Base-by-base conservation (phyloP, 2,329 filamentous ascomycete genomes). In the Fusarium vanettenii region DNA sequence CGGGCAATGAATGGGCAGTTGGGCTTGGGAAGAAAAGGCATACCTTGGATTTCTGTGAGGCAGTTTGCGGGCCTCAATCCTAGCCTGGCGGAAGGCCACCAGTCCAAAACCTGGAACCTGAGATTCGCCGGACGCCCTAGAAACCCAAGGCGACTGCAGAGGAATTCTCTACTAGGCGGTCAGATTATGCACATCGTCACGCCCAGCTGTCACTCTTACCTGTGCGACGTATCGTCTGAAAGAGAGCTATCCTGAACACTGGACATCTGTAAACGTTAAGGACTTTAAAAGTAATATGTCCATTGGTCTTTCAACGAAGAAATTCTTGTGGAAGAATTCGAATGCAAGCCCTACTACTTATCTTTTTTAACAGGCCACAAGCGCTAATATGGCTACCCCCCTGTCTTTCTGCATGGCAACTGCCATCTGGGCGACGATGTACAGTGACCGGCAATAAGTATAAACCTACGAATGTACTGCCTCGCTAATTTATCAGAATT, bases 91-190 rank as follows among this genome's bases (percentile, higher is more conserved):
- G 16, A 39, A 39, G 35, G 16, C 35, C 16, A 4, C 35, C 16
- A 0, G 7, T 9, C 14, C 16, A n/a, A 2, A 39, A 5, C 35
- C 8, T 3, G 7, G 9, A 18, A 2, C 3, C 1, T 10, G 4
- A 5, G 35, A 2, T 39, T 9, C 35, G 4, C 7, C 0, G 35
- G 35, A 2, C 8, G 35, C 6, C 16, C 35, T 5, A 2, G 7
- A 6, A 39, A 18, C 16, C 2, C 35, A 39, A 39, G 35, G 7
- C 35, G 35, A n/a, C 8, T 18, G 6, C 2, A 37, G 35, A 35
- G 13, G 33, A 8, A 8, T 18, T 37, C 35, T 37, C 6, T 8
- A 14, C 35, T 37, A 37, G 35, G 7, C 1, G 18, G 16, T 37
- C 35, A 37, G 35, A 0, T 18, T 39, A n/a, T 39, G 37, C 37